These are phyloP conservation scores for barrel medic (Medicago truncatula) DNA, from an alignment of 306 rosid species.

Conservation along the genomic window DNA sequence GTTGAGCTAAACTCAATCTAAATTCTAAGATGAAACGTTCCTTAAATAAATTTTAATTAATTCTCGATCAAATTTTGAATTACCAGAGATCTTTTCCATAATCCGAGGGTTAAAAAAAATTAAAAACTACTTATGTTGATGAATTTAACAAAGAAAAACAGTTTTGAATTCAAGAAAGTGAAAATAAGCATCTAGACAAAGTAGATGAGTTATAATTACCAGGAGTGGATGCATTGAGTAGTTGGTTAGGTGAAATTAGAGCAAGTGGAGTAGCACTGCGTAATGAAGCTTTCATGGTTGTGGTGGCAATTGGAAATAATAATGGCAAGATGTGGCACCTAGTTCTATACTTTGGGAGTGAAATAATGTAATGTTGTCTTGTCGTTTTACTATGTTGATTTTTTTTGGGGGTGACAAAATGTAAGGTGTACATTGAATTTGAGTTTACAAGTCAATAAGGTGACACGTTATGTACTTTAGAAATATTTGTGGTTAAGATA, in stretches of 20 bases:
- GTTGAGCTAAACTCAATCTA: no score
- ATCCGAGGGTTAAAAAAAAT: neutral
- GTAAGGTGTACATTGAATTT: conserved; percentile 38
- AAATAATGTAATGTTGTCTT: conserved; percentile 26
- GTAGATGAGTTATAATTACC: neutral
- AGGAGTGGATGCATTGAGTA: conserved; percentile 53
- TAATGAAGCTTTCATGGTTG: conserved; percentile 69
- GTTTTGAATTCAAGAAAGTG: neutral
- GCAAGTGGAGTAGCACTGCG: conserved; percentile 56
- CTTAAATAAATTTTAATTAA: neutral
- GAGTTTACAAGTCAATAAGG: conserved; percentile 39
- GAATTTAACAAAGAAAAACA: neutral
- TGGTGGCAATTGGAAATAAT: conserved; percentile 27
- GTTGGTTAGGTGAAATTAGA: conserved; percentile 63
- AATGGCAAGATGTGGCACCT: neutral
- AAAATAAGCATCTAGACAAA: neutral
- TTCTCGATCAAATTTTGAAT: no score
- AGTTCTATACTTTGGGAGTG: conserved; percentile 3
- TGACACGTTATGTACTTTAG: conserved; percentile 45
- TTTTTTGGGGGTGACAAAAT: conserved; percentile 39
- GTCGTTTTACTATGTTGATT: conserved; percentile 32
- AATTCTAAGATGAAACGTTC: no score
- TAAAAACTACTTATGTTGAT: neutral
- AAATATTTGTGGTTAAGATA: neutral
- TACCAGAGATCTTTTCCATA: no score